Conservation (phyloP, 2,329 filamentous ascomycete genomes). For the Aureobasidium sp. region DNA sequence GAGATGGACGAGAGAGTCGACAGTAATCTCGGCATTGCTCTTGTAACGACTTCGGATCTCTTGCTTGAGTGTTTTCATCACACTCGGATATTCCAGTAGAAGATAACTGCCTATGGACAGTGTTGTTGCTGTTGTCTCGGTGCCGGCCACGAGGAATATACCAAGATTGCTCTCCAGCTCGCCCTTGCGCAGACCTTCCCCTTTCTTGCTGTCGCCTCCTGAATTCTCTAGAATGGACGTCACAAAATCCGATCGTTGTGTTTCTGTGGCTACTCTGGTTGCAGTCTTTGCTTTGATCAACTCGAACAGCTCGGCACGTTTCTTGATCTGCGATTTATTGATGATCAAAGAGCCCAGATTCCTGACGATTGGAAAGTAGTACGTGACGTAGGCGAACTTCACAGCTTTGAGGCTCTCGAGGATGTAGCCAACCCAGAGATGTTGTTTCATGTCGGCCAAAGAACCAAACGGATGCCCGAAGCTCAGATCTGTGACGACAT, state of each 20-base stretch:
- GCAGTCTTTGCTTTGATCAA: conserved; percentile 20
- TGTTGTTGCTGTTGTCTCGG: conserved; percentile 43
- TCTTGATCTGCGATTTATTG: conserved; percentile 15
- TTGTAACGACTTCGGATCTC: conserved; percentile 36
- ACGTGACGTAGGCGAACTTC: conserved; percentile 19
- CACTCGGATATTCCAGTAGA: conserved; percentile 30
- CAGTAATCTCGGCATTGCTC: conserved; percentile 20
- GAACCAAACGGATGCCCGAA: conserved; percentile 26
- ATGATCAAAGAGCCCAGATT: conserved; percentile 14
- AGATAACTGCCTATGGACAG: conserved; percentile 33
- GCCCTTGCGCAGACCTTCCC: not conserved
- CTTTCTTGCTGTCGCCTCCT: conserved; percentile 17
- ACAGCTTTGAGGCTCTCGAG: conserved; percentile 20
- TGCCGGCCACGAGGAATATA: conserved; percentile 29
- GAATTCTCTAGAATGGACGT: conserved; percentile 16
- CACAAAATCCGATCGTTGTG: conserved; percentile 19
- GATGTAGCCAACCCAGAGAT: conserved; percentile 24
- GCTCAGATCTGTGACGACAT: conserved; percentile 28
- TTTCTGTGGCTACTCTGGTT: conserved; percentile 22
- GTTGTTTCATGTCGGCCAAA: conserved; percentile 19
- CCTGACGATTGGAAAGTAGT: conserved; percentile 19
- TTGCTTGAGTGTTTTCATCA: conserved; percentile 28
- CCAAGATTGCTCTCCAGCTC: not conserved
- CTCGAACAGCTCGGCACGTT: conserved; percentile 18
- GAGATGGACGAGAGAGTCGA: conserved; percentile 17